Percentiles rank a stretch among this genome's conserved stretches.
phyloP scores from a whole-genome alignment of 148 eudicot genomes.

The Spergularia bocconei region DNA sequence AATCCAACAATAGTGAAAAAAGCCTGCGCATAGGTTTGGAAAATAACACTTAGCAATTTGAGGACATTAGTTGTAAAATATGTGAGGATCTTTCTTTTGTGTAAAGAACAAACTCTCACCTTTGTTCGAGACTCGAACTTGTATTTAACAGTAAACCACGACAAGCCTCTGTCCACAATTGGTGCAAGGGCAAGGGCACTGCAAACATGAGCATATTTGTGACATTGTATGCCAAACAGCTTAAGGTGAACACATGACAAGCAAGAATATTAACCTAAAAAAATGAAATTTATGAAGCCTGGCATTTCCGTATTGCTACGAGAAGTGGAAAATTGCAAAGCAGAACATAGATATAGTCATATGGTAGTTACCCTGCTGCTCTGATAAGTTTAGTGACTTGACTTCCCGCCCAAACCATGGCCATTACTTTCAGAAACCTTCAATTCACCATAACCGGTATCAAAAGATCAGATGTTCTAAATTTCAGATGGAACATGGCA shows the following conservation, averaged over 20 bases:
- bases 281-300: background rate
- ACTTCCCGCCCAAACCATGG: slow-evolving; percentile 99
- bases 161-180: slow-evolving; percentile 58
- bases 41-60: background rate
- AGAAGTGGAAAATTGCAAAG: slow-evolving; percentile 1
- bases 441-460: slow-evolving; percentile 6
- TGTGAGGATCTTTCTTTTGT: background rate
- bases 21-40: slow-evolving; percentile 44
- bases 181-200: slow-evolving; percentile 90
- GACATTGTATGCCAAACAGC: background rate
- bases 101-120: slow-evolving; percentile 31
- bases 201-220: slow-evolving; percentile 16
- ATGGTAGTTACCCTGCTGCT: slow-evolving; percentile 74
- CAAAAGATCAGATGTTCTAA: background rate
- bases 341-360: background rate
- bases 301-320: background rate
- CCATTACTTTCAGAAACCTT: slow-evolving; percentile 88
- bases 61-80: background rate
- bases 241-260: background rate
- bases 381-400: slow-evolving; percentile 85
- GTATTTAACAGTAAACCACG: slow-evolving; percentile 61
- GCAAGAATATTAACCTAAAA: background rate
- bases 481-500: background rate
- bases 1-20: slow-evolving; percentile 55
- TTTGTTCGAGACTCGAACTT: slow-evolving; percentile 64